Percentiles rank a stretch among this genome's conserved stretches.
Evolutionary conservation across 2,329 filamentous ascomycete genomes (phyloP).

Genomic region (Exophiala sideris): DNA sequence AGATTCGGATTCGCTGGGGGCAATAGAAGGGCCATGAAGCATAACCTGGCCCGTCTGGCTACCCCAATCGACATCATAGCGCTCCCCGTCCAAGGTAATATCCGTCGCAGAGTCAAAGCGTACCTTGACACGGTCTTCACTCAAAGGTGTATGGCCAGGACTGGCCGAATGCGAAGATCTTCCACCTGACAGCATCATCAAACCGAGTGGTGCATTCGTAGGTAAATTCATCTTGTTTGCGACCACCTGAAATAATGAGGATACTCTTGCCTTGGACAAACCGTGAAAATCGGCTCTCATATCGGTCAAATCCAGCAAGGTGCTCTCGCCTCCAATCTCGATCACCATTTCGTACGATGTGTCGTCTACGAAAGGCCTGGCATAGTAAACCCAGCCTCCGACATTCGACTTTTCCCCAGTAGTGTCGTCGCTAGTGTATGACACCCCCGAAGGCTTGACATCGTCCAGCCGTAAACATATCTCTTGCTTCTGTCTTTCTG

Average conservation of each 20-base stretch:
- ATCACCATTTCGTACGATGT: slow-evolving; percentile 69
- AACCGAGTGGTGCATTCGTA: slow-evolving; percentile 56
- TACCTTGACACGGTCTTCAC: slow-evolving; percentile 67
- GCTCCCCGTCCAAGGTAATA: slow-evolving; percentile 40
- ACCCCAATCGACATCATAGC: slow-evolving; percentile 26
- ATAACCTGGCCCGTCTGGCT: slow-evolving; percentile 19
- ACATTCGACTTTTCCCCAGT: slow-evolving; percentile 16
- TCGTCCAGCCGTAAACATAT: slow-evolving; percentile 79
- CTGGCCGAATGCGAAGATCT: slow-evolving; percentile 60
- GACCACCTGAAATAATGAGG: slow-evolving; percentile 74
- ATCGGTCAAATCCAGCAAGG: slow-evolving; percentile 52
- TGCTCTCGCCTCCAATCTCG: slow-evolving; percentile 68
- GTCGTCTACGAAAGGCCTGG: slow-evolving; percentile 81
- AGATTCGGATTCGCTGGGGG: slow-evolving; percentile 17
- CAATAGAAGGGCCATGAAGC: slow-evolving; percentile 15
- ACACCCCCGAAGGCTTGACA: slow-evolving; percentile 80
- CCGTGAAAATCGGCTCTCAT: slow-evolving; percentile 70
- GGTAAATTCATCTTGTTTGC: slow-evolving; percentile 73
- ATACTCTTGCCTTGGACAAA: slow-evolving; percentile 65
- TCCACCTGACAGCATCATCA: slow-evolving; percentile 63
- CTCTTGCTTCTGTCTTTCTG: slow-evolving; percentile 64
- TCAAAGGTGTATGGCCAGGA: slow-evolving; percentile 66
- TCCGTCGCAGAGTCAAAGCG: slow-evolving; percentile 54
- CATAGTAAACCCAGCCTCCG: slow-evolving; percentile 68
- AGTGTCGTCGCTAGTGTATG: slow-evolving; percentile 54